A percentile compares a stretch with the other conserved stretches of the same genome.
Evolutionary conservation across 768 basidiomycete species (phyloP).

Genomic region (Tephrocybe rancida): DNA sequence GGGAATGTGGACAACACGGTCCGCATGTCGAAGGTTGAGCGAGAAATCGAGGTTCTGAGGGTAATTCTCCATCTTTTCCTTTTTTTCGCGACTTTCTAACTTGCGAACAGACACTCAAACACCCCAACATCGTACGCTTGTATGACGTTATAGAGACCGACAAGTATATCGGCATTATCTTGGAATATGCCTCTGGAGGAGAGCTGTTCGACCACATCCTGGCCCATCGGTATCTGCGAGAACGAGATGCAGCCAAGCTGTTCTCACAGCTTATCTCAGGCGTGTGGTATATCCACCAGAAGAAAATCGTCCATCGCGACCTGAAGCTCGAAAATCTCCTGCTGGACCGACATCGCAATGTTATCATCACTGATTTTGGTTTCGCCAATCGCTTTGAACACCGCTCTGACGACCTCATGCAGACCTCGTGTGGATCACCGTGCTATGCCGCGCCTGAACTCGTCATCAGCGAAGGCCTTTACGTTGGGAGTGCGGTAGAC

Average conservation of each 20-base stretch:
- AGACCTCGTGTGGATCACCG: conserved; percentile 94
- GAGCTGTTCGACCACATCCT: conserved; percentile 99
- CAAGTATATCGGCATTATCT: conserved; percentile 99
- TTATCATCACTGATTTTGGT: conserved; percentile 99
- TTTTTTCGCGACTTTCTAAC: conserved; percentile 16
- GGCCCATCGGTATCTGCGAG: conserved; percentile 94
- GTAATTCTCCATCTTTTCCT: conserved; percentile 46
- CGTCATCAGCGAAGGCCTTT: conserved; percentile 95
- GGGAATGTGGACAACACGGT: conserved; percentile 88
- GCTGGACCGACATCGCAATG: conserved; percentile 95
- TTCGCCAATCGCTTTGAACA: conserved; percentile 98
- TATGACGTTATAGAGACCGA: conserved; percentile 99
- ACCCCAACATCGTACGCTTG: conserved; percentile 96
- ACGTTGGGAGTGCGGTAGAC: conserved; percentile 96
- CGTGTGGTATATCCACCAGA: conserved; percentile 98
- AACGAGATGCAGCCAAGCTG: conserved; percentile 91
- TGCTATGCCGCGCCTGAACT: conserved; percentile 99
- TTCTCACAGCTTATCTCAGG: conserved; percentile 98
- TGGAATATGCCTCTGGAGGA: conserved; percentile 97
- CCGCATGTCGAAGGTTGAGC: conserved; percentile 92
- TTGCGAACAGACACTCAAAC: conserved; percentile 75
- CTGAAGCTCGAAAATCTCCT: conserved; percentile 98
- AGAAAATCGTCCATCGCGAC: conserved; percentile 99
- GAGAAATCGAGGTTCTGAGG: conserved; percentile 96
- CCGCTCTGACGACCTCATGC: conserved; percentile 93